A percentile compares a stretch with the other conserved stretches of the same genome.
Conservation (phyloP, 495 filamentous ascomycete genomes). For the Talaromyces liani region DNA sequence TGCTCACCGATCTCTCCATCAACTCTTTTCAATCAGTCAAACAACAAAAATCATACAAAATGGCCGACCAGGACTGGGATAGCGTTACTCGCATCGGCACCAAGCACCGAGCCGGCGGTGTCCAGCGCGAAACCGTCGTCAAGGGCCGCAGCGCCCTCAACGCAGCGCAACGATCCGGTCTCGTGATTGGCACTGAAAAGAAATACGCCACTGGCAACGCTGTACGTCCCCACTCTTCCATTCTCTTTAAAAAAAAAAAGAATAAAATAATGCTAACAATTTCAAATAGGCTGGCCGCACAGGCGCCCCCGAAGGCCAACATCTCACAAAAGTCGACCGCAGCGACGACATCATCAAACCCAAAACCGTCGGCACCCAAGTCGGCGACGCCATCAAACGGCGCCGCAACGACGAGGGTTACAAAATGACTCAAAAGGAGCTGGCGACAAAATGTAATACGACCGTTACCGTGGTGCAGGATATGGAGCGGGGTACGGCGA, state of each 20-base stretch:
- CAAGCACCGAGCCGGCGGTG: slow-evolving; percentile 58
- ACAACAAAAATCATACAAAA: neutral
- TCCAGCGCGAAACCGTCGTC: slow-evolving; percentile 74
- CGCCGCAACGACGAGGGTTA: slow-evolving; percentile 61
- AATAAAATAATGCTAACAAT: slow-evolving; percentile 1
- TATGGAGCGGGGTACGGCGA: slow-evolving; percentile 75
- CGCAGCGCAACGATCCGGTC: slow-evolving; percentile 75
- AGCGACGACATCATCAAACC: slow-evolving; percentile 96
- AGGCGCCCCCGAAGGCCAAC: slow-evolving; percentile 74
- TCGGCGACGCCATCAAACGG: slow-evolving; percentile 75
- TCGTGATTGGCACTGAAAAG: slow-evolving; percentile 83
- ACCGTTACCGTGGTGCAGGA: slow-evolving; percentile 71
- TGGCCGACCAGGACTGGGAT: slow-evolving; percentile 64
- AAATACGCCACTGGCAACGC: slow-evolving; percentile 71
- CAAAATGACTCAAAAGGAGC: slow-evolving; percentile 96
- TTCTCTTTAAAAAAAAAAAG: neutral
- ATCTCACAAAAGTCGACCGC: slow-evolving; percentile 96
- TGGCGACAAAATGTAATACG: slow-evolving; percentile 90
- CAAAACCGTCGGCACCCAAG: slow-evolving; percentile 72
- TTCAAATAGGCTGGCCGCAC: slow-evolving; percentile 47
- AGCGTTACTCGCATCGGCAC: slow-evolving; percentile 86
- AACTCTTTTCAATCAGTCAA: neutral
- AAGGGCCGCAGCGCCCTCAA: slow-evolving; percentile 83
- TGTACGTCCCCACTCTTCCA: slow-evolving; percentile 45
- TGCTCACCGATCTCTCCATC: neutral